phyloP scores from a whole-genome alignment of 192 early-diverging fungal species.

The Mortierella alpina region DNA sequence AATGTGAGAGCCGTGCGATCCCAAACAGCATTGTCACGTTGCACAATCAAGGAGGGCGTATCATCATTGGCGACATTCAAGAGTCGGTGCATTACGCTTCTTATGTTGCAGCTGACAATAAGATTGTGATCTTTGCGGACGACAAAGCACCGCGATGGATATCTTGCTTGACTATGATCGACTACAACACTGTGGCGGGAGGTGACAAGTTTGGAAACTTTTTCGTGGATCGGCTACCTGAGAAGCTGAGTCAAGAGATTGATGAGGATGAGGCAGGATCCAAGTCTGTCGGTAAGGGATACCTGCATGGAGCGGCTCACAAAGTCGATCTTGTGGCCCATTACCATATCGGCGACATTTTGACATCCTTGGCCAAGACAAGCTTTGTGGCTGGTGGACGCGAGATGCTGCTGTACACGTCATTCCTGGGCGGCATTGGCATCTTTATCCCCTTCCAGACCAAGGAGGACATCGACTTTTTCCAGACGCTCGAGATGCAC shows the following conservation, averaged over 20 bases:
- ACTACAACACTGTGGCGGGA: constrained; percentile 92
- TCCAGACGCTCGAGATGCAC: constrained; percentile 91
- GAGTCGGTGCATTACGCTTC: constrained; percentile 86
- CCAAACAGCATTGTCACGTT: constrained; percentile 79
- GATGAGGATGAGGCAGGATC: constrained; percentile 92
- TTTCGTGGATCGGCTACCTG: constrained; percentile 78
- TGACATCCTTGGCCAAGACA: constrained; percentile 83
- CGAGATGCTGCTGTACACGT: constrained; percentile 89
- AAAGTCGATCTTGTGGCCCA: constrained; percentile 82
- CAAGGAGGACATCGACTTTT: constrained; percentile 93
- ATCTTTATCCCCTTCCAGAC: constrained; percentile 88
- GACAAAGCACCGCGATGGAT: constrained; percentile 92
- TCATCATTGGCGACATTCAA: constrained; percentile 89
- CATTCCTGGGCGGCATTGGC: constrained; percentile 86
- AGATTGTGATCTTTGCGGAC: constrained; percentile 91
- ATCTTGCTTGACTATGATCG: constrained; percentile 81
- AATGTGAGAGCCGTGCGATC: constrained; percentile 86
- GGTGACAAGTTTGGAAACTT: constrained; percentile 99
- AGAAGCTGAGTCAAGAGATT: constrained; percentile 72
- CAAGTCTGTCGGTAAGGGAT: constrained; percentile 83
- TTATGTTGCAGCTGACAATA: constrained; percentile 79
- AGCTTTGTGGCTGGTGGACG: constrained; percentile 86
- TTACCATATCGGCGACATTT: constrained; percentile 89
- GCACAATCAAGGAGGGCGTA: constrained; percentile 83
- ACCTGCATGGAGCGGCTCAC: constrained; percentile 86